Base-by-base conservation (phyloP, 1,284 basidiomycete genomes). In the Macrocystidia cucumis region DNA sequence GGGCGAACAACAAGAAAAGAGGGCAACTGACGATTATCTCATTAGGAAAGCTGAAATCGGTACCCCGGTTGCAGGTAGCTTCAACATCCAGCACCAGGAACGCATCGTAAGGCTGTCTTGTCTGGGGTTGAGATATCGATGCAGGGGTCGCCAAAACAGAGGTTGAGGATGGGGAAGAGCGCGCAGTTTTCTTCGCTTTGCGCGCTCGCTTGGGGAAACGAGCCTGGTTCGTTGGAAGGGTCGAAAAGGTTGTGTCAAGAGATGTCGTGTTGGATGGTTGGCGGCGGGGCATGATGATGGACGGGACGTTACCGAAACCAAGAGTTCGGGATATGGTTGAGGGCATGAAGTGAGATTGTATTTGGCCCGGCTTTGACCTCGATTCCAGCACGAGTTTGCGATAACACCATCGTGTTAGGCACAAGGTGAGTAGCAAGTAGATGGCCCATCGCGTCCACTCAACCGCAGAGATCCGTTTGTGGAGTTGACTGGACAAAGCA, bases 11-110 rank as follows among this genome's bases (percentile, higher is more conserved):
- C 44, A 19, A 36, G 33, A 34, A 29, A 29, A 20, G 41, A 23
- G 34, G 32, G 26, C 34, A 23, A 57, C 83, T 54, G 55, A 88
- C 90, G 44, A 96, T 95, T 39, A 96, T 92, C 63, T 98, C 92
- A 56, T 96, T 96, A 5, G 88, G 84, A 57, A 78, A 90, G 37
- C 78, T 72, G 46, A 87, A 83, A 47, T 71, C 69, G 32, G 67
- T 68, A 25, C 67, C 81, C 45, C 59, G 57, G 29, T 78, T 57
- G 54, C 93, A 98, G 0, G 93, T 97, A 4, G 84, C 93, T 57
- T 97, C 93, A 32, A 97, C 85, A 50, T 95, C 90, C 26, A 91
- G 63, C 16, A 89, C 77, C 8, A 88, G 69, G 48, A 87, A 82
- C 9, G 69, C 73, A 32, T 87, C 82, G 45, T 72, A 81, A 1